Evolutionary conservation across 805 yeast genomes (phyloP), one percentile per base, ranked within the genome.

Genomic region (Sugiyamaella qingdaonensis): DNA sequence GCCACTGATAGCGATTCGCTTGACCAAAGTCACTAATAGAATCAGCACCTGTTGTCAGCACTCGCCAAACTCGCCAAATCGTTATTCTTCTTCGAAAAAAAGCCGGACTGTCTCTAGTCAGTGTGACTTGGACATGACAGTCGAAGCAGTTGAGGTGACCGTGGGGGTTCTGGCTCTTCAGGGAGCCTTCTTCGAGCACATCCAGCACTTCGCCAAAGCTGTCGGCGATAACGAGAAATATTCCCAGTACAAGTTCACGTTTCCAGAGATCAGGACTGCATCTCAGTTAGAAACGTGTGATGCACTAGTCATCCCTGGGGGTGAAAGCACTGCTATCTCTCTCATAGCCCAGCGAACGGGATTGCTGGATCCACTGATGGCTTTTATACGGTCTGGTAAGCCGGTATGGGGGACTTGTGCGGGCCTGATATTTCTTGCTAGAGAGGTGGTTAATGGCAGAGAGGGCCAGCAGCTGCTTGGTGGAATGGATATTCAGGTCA

Each of bases 391-490:
- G 46, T 69, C 62, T 32, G 59, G 76, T 7, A 78, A 77, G 55
- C 82, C 87, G 1, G 77, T 81, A 10, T 87, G 95, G 95, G 95
- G 95, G 0, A 87, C 95, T 0, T 87, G 95, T 68, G 95, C 95
- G 2, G 95, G 95, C 2, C 70, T 87, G 59, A 86, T 87, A 49
- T 75, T 86, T 58, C 70, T 87, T 21, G 77, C 90, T 7, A 72
- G 76, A 52, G 71, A 84, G 35, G 69, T 74, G 13, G 77, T 80
- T 61, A 75, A 75, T 24, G 61, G 68, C 7, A 56, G 59, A 46
- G 74, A 72, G 1, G 76, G 78, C 19, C 85, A 86, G 57, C 70
- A 77, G 53, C 65, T 82, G 2, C 69, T 87, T 41, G 86, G 88
- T 1, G 87, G 85, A 1, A 67, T 87, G 61, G 79, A 81, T 59